These are phyloP conservation scores for Fragaria vesca DNA, from an alignment of 306 rosid genomes.

Conservation along the genomic window DNA sequence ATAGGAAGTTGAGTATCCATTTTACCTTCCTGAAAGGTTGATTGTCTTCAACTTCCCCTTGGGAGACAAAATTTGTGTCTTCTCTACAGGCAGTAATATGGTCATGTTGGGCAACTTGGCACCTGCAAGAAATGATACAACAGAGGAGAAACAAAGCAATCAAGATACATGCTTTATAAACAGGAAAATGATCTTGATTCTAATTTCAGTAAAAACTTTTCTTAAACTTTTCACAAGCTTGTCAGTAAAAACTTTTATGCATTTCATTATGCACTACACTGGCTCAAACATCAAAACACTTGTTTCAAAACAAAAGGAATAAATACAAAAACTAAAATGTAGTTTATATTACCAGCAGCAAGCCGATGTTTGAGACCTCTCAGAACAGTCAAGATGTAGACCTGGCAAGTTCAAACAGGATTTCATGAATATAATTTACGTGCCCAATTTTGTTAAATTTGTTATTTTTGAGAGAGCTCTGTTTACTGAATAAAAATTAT, in stretches of 20 bases:
- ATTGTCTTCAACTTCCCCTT: conserved; percentile 56
- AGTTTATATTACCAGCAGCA: conserved; percentile 74
- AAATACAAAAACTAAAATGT: neutral
- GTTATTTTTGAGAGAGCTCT: neutral
- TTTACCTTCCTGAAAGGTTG: conserved; percentile 84
- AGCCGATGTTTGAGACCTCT: conserved; percentile 92
- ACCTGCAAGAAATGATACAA: conserved; percentile 43
- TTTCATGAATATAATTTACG: conserved; percentile 34
- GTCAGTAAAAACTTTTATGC: neutral
- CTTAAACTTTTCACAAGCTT: neutral
- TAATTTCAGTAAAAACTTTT: neutral
- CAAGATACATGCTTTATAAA: conserved; percentile 16
- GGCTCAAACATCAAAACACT: neutral
- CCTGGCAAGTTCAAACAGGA: conserved; percentile 57
- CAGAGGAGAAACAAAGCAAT: conserved; percentile 7
- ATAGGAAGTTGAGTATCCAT: neutral
- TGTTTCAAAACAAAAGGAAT: neutral
- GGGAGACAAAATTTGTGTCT: conserved; percentile 36
- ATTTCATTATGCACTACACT: neutral
- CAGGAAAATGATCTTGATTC: neutral
- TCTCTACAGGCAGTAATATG: conserved; percentile 63
- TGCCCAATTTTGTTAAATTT: conserved; percentile 2
- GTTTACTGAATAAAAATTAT: neutral
- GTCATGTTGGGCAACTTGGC: conserved; percentile 59
- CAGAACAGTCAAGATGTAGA: conserved; percentile 80